These are phyloP conservation scores for Ogataea hybrid DNA, from an alignment of 1,139 yeast species.

Conservation along the genomic window DNA sequence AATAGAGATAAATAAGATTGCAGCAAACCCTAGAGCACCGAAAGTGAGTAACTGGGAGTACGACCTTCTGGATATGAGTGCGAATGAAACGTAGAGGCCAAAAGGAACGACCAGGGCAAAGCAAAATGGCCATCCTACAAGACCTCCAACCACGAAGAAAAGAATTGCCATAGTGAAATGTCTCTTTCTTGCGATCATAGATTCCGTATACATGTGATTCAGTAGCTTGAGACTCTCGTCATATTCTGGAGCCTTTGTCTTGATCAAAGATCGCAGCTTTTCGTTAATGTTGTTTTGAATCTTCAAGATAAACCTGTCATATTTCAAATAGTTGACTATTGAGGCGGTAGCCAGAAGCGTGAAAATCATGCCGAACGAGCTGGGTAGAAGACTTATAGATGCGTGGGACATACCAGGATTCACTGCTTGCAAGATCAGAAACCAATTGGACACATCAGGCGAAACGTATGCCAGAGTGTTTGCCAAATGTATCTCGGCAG, in stretches of 20 bases:
- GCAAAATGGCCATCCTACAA: slow-evolving; percentile 92
- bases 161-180: slow-evolving; percentile 43
- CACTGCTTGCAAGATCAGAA: slow-evolving; percentile 43
- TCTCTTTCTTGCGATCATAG: slow-evolving; percentile 22
- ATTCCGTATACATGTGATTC: slow-evolving; percentile 20
- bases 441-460: slow-evolving; percentile 53
- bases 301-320: slow-evolving; percentile 22
- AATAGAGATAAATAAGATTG: slow-evolving; percentile 34
- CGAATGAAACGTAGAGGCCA: slow-evolving; percentile 36
- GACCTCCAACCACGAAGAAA: slow-evolving; percentile 62
- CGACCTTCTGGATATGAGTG: slow-evolving; percentile 14
- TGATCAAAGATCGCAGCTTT: slow-evolving; percentile 13
- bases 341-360: slow-evolving; percentile 53
- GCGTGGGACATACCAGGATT: slow-evolving; percentile 84
- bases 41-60: slow-evolving; percentile 19
- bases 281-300: slow-evolving; percentile 20
- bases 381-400: slow-evolving; percentile 79
- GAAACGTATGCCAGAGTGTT: slow-evolving; percentile 40
- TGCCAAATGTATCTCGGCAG: slow-evolving; percentile 52
- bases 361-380: slow-evolving; percentile 78
- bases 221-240: slow-evolving; percentile 20
- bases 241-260: slow-evolving; percentile 16
- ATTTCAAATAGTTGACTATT: slow-evolving; percentile 34
- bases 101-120: slow-evolving; percentile 64
- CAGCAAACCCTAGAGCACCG: slow-evolving; percentile 30